A percentile compares a stretch with the other conserved stretches of the same genome.
Evolutionary conservation across 768 basidiomycete species (phyloP).

Genomic region (Suillus variegatus): DNA sequence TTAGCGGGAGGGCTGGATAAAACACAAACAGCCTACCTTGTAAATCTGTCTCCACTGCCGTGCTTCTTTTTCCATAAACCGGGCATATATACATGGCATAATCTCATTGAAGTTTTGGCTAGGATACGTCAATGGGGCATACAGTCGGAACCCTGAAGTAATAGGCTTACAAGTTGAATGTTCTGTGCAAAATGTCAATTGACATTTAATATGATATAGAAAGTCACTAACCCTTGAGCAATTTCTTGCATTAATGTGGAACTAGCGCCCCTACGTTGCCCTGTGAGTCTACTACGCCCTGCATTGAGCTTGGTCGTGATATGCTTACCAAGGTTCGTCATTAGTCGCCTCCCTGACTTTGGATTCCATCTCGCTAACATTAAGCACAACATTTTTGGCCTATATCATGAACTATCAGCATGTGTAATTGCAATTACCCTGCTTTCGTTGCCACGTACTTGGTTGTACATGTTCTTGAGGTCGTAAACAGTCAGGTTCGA

Average conservation of each 20-base stretch:
- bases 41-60: slow-evolving; percentile 99
- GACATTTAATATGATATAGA: background rate
- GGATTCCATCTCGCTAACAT: slow-evolving; percentile 95
- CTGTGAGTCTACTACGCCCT: slow-evolving; percentile 6
- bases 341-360: slow-evolving; percentile 98
- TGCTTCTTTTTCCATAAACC: slow-evolving; percentile 99
- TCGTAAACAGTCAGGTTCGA: slow-evolving; percentile 91
- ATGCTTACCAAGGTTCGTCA: slow-evolving; percentile 94
- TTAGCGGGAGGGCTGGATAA: background rate
- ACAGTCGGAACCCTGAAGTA: slow-evolving; percentile 1
- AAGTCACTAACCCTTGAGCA: slow-evolving; percentile 79
- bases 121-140: slow-evolving; percentile 6
- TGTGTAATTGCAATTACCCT: slow-evolving; percentile 11
- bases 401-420: slow-evolving; percentile 29
- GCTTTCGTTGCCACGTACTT: slow-evolving; percentile 47
- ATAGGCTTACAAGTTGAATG: slow-evolving; percentile 89
- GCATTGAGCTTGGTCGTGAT: background rate
- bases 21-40: slow-evolving; percentile 58
- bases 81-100: slow-evolving; percentile 94
- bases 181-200: slow-evolving; percentile 50
- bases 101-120: slow-evolving; percentile 99
- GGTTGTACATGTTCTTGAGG: slow-evolving; percentile 92
- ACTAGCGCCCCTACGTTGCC: slow-evolving; percentile 83
- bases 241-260: slow-evolving; percentile 99
- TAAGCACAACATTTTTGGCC: slow-evolving; percentile 97